phyloP scores from a whole-genome alignment of 2,329 filamentous ascomycete genomes.

The Fusarium sambucinum region DNA sequence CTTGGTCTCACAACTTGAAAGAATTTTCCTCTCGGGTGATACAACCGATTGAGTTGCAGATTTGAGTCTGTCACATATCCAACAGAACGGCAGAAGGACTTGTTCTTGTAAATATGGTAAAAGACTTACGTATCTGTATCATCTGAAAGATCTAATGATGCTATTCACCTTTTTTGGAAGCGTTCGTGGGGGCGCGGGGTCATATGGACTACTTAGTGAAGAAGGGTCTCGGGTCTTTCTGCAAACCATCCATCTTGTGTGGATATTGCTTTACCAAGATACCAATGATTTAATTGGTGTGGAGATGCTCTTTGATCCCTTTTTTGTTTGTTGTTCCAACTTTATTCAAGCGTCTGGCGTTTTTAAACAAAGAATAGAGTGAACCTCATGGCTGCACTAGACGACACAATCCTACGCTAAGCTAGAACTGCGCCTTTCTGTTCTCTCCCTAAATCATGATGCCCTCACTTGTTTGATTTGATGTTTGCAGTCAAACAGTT shows the following conservation, averaged over 20 bases:
- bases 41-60: constrained; percentile 1
- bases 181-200: constrained; percentile 10
- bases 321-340: constrained; percentile 1
- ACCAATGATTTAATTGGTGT: not conserved
- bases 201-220: not conserved
- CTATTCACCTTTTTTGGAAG: constrained; percentile 3
- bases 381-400: constrained; percentile 5
- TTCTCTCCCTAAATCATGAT: constrained; percentile 8
- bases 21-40: not conserved
- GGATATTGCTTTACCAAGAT: constrained; percentile 1
- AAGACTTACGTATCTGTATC: too few species aligned
- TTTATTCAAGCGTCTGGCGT: not conserved
- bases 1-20: not conserved
- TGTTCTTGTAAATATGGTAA: not conserved
- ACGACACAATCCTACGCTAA: not conserved
- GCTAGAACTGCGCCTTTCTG: not conserved
- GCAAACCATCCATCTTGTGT: constrained; percentile 2
- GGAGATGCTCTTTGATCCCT: not conserved
- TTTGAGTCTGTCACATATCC: not conserved
- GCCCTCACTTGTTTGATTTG: constrained; percentile 20
- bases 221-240: not conserved
- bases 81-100: not conserved
- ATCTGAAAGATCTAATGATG: not conserved
- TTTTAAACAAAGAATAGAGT: constrained; percentile 17
- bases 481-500: not conserved